Base-by-base conservation (phyloP, 768 basidiomycete species). In the Naematelia encephala region DNA sequence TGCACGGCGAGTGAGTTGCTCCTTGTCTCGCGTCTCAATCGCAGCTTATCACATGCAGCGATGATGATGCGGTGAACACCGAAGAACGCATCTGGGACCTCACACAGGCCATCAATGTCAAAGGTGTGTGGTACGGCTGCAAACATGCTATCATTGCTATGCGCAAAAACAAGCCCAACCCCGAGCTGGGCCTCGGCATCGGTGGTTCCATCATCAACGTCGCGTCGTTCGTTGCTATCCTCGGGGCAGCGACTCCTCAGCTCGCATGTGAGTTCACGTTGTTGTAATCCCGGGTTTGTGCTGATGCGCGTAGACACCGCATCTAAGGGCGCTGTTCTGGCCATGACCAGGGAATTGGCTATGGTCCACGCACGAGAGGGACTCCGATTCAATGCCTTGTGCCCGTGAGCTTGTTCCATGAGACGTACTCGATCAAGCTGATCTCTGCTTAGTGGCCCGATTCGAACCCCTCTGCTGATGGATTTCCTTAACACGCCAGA, bases 91-190 rank as follows among this genome's bases (percentile, higher is more conserved):
- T 98, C 78, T 99, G 96, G 94, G 80, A 81, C 64, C 61, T 81
- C 39, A 80, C 79, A 25, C 72, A 79, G 87, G 84, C 87, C 63
- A 86, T 97, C 81, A 98, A 98, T 77, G 84, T 94, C 72, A 99
- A 98, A 79, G 96, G 96, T 52, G 96, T 98, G 60, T 98, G 94
- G 96, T 99, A 88, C 87, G 96, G 96, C 28, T 93, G 89, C 82
- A 98, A 97, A 79, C 87, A 98, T 72, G 96, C 94, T 4, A 93
- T 99, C 73, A 81, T 87, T 52, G 96, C 96, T 34, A 99, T 99
- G 94, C 86, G 90, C 60, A 79, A 90, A 62, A 99, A 99, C 78
- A 84, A 90, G 11, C 84, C 84, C 47, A 92, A 97, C 58, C 82
- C 83, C 60, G 79, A 83, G 61, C 90, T 87, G 77, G 88, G 89